Evolutionary conservation across 257 asterid species (phyloP), one percentile per base, ranked within the genome.

Genomic region (Forsythia viridissima): DNA sequence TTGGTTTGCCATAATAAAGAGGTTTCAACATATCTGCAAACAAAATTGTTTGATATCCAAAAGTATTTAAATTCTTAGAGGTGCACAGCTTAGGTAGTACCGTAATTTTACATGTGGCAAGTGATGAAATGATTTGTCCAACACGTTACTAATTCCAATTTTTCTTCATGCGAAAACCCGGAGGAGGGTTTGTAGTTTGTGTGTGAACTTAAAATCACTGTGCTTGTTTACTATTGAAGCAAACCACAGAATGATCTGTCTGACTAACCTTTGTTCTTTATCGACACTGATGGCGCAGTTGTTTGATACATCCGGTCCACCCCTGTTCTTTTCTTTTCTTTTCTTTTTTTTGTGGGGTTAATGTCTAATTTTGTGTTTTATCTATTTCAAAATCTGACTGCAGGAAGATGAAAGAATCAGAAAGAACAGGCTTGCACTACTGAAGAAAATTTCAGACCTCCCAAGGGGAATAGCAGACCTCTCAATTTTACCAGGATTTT

Each of bases 401-500:
- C 96, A 95, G 99, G 97, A 93, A 66, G 97, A 93, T 24, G 93
- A 91, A 82, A 89, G 89, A 81, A 88, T 95, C 63, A 92, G 97
- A 81, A 90, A 80, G 75, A 95, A 95, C 84, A 89, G 99, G 92
- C 97, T 95, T 78, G 94, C 92, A 69, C 91, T 95, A 67, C 88
- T 95, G 15, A 86, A 85, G 40, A 87, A 84, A 72, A 90, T 95
- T 46, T 89, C 99, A 10, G 91, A 85, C 36, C 97, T 95, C 72
- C 98, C 99, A 16, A 92, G 86, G 83, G 99, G 99, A 82, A 95
- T 95, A 55, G 90, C 83, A 48, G 99, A 95, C 91, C 96, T 95
- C 86, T 87, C 99, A 12, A 81, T 89, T 87, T 83, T 95, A 87
- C 91, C 89, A 0, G 91, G 91, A 76, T 87, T 87, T 79, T 87